These are phyloP conservation scores for Calophaca sinica DNA, from an alignment of 306 rosid genomes.

Conservation along the genomic window DNA sequence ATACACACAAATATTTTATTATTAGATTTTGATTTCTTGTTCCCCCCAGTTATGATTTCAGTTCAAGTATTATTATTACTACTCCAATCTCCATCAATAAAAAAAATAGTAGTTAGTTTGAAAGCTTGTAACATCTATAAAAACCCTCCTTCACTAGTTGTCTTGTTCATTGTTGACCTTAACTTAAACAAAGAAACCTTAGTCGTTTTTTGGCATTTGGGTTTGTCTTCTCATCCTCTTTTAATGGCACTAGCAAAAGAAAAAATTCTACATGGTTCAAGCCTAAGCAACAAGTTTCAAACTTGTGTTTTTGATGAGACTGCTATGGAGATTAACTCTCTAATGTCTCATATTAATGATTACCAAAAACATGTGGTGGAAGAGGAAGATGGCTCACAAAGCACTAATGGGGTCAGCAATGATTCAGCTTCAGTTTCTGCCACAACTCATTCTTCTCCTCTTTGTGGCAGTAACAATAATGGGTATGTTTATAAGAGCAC, in stretches of 20 bases:
- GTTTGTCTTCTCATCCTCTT: conserved; percentile 16
- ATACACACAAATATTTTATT: conserved; percentile 27
- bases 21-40: conserved; percentile 43
- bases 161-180: conserved; percentile 42
- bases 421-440: conserved; percentile 45
- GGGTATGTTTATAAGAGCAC: conserved; percentile 43
- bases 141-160: conserved; percentile 42
- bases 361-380: conserved; percentile 41
- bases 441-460: conserved; percentile 47
- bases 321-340: conserved; percentile 2
- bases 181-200: conserved; percentile 24
- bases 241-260: conserved; percentile 63
- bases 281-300: conserved; percentile 40
- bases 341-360: conserved; percentile 38
- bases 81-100: conserved; percentile 16
- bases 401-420: conserved; percentile 49
- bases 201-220: background rate
- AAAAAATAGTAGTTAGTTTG: conserved; percentile 38
- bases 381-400: conserved; percentile 51
- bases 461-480: conserved; percentile 38
- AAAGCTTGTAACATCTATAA: conserved; percentile 55
- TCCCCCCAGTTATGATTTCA: conserved; percentile 42
- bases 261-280: conserved; percentile 46
- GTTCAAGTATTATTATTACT: conserved; percentile 13
- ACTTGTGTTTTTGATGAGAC: conserved; percentile 42